Evolutionary conservation across 2,329 filamentous ascomycete species (phyloP).

Genomic region (Colletotrichum brevisporum): DNA sequence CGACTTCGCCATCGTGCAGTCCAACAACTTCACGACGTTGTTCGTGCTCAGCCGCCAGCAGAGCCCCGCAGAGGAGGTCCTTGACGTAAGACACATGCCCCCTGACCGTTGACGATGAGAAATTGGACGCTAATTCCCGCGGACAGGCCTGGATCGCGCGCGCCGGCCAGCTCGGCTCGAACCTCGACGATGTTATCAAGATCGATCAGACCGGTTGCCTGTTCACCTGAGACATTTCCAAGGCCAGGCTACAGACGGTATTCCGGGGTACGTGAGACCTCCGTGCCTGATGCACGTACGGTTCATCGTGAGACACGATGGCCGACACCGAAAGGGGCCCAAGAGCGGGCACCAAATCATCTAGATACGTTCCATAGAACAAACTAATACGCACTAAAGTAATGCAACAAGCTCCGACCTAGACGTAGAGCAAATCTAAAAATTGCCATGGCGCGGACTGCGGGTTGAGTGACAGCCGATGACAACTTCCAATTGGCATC

Average conservation of each 20-base stretch:
- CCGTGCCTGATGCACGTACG: slow-evolving; percentile 32
- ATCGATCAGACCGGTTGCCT: slow-evolving; percentile 46
- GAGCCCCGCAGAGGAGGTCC: slow-evolving; percentile 44
- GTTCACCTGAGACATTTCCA: slow-evolving; percentile 40
- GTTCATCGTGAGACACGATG: not conserved
- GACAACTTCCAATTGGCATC: not conserved
- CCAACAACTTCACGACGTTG: slow-evolving; percentile 50
- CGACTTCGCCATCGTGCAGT: slow-evolving; percentile 51
- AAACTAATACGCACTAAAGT: not conserved
- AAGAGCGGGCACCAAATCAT: not conserved
- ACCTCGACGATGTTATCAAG: slow-evolving; percentile 46
- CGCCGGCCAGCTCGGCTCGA: slow-evolving; percentile 45
- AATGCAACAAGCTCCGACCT: not conserved
- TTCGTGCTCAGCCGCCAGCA: slow-evolving; percentile 51
- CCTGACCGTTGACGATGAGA: too few relatives aligned
- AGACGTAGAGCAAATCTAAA: not conserved
- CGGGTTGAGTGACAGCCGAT: not conserved
- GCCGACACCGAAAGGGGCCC: slow-evolving; percentile 2
- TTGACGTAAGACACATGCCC: slow-evolving; percentile 45
- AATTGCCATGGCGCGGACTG: not conserved
- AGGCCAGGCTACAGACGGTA: not conserved
- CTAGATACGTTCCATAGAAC: slow-evolving; percentile 7
- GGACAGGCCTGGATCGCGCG: slow-evolving; percentile 46
- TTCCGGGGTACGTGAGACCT: not conserved
- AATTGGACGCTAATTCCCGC: too few relatives aligned